phyloP scores from a whole-genome alignment of 1,284 basidiomycete species.

The Cutaneotrichosporon sp. region DNA sequence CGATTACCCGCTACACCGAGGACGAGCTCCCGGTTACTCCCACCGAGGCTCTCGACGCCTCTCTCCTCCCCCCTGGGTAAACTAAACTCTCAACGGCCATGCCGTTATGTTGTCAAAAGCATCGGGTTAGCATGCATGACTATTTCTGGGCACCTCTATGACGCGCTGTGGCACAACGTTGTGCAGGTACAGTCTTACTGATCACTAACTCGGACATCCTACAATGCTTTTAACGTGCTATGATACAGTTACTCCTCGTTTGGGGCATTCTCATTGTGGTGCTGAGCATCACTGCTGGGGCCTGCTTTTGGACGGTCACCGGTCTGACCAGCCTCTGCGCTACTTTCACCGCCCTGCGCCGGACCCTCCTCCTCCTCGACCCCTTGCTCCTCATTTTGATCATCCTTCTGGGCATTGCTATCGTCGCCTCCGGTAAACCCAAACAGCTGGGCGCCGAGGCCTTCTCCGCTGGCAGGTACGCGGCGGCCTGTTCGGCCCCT shows the following conservation, averaged over 20 bases:
- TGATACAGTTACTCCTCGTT: background rate
- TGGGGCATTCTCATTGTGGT: too few relatives aligned
- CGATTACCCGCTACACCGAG: slow-evolving; percentile 63
- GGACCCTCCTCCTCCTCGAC: background rate
- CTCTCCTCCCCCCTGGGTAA: slow-evolving; percentile 82
- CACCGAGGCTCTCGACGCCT: slow-evolving; percentile 67
- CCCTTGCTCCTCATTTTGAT: background rate
- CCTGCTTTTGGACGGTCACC: too few relatives aligned
- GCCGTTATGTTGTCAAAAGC: slow-evolving; percentile 2
- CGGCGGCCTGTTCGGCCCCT: background rate
- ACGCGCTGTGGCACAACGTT: too few relatives aligned
- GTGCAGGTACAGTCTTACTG: too few relatives aligned
- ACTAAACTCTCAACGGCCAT: slow-evolving; percentile 46
- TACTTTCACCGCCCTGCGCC: background rate
- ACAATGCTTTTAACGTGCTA: background rate
- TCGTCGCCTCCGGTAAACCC: background rate
- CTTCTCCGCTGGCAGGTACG: background rate
- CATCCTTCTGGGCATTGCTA: background rate
- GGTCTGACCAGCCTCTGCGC: too few relatives aligned
- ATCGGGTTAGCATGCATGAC: slow-evolving; percentile 3
- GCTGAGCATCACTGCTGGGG: too few relatives aligned
- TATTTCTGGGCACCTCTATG: background rate
- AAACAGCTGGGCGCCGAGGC: slow-evolving; percentile 1
- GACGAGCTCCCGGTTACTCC: slow-evolving; percentile 55
- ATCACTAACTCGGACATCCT: background rate